phyloP scores from a whole-genome alignment of 2,329 filamentous ascomycete species.

The Lasiodiplodia citricola region DNA sequence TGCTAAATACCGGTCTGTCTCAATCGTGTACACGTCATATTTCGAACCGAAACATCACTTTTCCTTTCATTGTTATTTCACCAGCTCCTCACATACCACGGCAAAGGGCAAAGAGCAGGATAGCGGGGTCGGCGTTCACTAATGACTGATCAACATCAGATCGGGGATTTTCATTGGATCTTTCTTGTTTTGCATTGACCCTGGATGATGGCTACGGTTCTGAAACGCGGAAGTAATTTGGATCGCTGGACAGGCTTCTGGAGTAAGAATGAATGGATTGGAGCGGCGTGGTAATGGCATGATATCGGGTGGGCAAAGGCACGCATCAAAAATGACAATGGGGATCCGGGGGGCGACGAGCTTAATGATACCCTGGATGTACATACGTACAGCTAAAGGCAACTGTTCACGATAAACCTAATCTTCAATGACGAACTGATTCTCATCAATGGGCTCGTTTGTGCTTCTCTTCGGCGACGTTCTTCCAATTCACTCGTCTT shows the following conservation, averaged over 20 bases:
- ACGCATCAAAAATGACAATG: not conserved
- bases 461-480: not conserved
- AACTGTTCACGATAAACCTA: not conserved
- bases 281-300: slow-evolving; percentile 18
- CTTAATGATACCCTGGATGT: slow-evolving; percentile 19
- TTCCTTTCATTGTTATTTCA: not conserved
- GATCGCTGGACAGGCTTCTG: slow-evolving; percentile 4
- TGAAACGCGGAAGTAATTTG: slow-evolving; percentile 5
- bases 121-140: slow-evolving; percentile 5
- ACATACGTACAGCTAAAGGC: slow-evolving; percentile 13
- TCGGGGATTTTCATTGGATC: not conserved
- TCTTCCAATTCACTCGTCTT: no score
- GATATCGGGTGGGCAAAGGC: not conserved
- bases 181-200: not conserved
- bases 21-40: not conserved
- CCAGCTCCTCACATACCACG: slow-evolving; percentile 1
- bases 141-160: not conserved
- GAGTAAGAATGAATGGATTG: not conserved
- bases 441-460: not conserved
- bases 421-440: not conserved
- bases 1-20: not conserved
- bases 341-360: not conserved
- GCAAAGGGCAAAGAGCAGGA: slow-evolving; percentile 7
- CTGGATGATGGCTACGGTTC: slow-evolving; percentile 5
- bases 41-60: not conserved